Evolutionary conservation across 139 green algal genomes (phyloP).

Genomic region (Chlorella sp.): DNA sequence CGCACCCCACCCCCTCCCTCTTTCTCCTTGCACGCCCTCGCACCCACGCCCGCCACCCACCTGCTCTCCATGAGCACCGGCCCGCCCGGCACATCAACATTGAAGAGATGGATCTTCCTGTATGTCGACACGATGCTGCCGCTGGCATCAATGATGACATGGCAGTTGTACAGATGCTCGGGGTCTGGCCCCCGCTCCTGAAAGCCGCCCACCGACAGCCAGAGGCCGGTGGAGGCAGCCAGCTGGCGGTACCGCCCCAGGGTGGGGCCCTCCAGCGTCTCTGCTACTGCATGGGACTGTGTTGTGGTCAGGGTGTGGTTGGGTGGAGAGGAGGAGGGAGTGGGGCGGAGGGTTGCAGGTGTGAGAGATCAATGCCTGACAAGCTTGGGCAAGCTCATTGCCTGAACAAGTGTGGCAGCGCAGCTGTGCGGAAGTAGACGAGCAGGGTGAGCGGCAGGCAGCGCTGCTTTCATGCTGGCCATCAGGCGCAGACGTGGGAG

Average conservation of each 20-base stretch:
- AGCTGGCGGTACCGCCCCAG: conserved; percentile 83
- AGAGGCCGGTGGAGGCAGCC: conserved; percentile 76
- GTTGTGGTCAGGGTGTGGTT: not conserved
- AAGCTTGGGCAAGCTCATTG: too few species aligned
- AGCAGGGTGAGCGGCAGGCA: not conserved
- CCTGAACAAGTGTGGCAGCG: not conserved
- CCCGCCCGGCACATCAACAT: conserved; percentile 89
- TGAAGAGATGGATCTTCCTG: conserved; percentile 92
- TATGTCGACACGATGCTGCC: conserved; percentile 74
- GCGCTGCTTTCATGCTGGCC: not conserved
- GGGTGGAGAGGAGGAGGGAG: not conserved
- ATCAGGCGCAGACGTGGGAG: not conserved
- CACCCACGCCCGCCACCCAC: not conserved
- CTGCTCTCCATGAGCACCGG: conserved; percentile 88
- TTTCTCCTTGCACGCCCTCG: too few species aligned
- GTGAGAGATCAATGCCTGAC: too few species aligned
- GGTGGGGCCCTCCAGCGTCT: conserved; percentile 80
- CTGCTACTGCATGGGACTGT: conserved; percentile 73
- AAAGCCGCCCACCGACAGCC: conserved; percentile 95
- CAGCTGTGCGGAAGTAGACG: not conserved
- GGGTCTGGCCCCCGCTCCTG: conserved; percentile 71
- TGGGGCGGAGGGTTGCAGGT: not conserved
- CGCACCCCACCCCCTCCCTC: too few species aligned
- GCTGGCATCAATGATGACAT: conserved; percentile 37
- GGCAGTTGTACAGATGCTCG: conserved; percentile 86